Base-by-base conservation (phyloP, 2,329 filamentous ascomycete genomes). In the Colletotrichum magnum region DNA sequence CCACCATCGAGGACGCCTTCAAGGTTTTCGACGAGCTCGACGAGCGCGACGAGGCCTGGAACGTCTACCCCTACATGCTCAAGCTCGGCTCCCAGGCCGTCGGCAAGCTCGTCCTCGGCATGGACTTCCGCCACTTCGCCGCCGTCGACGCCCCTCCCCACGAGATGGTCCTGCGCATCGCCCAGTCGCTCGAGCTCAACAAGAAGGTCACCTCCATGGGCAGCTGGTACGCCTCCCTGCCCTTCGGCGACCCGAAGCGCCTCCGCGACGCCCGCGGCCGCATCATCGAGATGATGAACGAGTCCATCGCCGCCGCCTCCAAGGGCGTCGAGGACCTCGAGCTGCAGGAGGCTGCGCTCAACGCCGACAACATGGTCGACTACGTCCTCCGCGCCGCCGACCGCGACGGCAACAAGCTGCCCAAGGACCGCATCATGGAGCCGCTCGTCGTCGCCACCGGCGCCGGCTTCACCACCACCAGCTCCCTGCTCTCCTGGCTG, bases 391-490 rank as follows among this genome's bases (percentile, higher is more conserved):
- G 87, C 13, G 88, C 87, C 2, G 83, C 79, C 6, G 88, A 90
- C 68, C 82, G 75, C 71, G 84, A 87, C 52, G 88, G 88, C 43
- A 81, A 88, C 60, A 86, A 87, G 68, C 77, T 90, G 0, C 86
- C 88, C 0, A 76, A 79, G 43, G 76, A 80, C 4, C 72, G 83
- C n/a, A 76, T 85, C 36, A 70, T 78, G 39, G 73, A 75, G 66
- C 75, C 77, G 0, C 77, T 89, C 0, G 78, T 89, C 2, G 86
- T 89, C 3, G 83, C 83, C 6, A 87, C 84, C 0, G 88, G 81
- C 4, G 88, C 88, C 2, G 89, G 89, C 21, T 90, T 90, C 78
- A 89, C 86, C 1, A 90, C 88, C 0, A 90, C 86, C 0, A 86
- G 84, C 3, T 86, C 87, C 0, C 82, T 90, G 4, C 79, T 90